Evolutionary conservation across 148 eudicot species (phyloP), one percentile per base, ranked within the genome.

Genomic region (Cornus florida): DNA sequence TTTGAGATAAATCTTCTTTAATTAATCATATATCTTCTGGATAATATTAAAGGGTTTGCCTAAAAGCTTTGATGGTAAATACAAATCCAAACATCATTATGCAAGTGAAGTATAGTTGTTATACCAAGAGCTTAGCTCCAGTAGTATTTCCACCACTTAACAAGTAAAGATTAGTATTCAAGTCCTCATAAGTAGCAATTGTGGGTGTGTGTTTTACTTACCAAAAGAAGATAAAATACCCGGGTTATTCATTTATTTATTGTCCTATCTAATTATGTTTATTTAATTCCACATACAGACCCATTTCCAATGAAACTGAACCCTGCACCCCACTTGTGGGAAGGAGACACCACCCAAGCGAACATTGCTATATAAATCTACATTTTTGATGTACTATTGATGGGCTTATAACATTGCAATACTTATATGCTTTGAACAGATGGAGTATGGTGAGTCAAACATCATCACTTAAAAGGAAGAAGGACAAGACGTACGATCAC

Each of bases 401-500:
- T 3, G 16, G 48, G 43, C 67, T 13, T 35, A 33, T 33, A 8
- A 33, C 23, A 11, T 59, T n/a, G 38, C 41, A 59, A 43, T 10
- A 62, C 23, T 17, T 38, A 74, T 22, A 14, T 75, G 69, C 70
- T 35, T 59, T 35, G 67, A 67, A 66, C 66, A 48, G 1, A 62
- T 75, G 56, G 17, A 76, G 16, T 67, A 46, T 10, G 53, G 8
- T 24, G 4, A 28, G 12, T 48, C 10, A 10, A 68, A 62, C 66
- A 62, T 17, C 16, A 19, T 39, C 57, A 68, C 3, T 7, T 62
- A 20, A 74, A 43, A 35, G 13, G 16, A 16, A 67, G 67, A 28
- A 80, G 46, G 53, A 66, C 12, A 39, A 75, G 75, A 82, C 92
- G 39, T 95, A 95, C 99, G 94, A 74, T 89, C 95, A 78, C 85